Conservation (phyloP, 2,329 filamentous ascomycete species). For the Colletotrichum incanum region DNA sequence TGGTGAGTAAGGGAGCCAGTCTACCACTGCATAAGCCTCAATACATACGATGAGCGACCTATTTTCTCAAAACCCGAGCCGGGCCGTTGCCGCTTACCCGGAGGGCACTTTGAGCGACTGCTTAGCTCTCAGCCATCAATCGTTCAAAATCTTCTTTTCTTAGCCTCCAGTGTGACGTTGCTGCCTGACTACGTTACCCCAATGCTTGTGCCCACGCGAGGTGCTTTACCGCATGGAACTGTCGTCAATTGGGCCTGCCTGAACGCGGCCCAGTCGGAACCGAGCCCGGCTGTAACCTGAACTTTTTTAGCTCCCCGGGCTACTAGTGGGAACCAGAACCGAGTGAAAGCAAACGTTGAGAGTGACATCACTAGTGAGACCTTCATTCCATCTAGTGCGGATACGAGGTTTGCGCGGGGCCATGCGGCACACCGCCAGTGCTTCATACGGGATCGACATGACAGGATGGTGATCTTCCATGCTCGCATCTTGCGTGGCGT, state of each 20-base stretch:
- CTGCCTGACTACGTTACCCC: background rate
- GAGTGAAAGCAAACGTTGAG: conserved; percentile 4
- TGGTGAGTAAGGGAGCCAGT: no score
- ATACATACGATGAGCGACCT: background rate
- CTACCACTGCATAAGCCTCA: background rate
- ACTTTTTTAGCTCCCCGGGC: background rate
- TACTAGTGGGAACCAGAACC: background rate
- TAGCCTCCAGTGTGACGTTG: background rate
- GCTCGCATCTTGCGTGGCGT: background rate
- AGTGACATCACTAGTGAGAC: conserved; percentile 29
- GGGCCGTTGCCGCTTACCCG: conserved; percentile 2
- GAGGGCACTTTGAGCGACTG: background rate
- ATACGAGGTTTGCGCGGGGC: conserved; percentile 22
- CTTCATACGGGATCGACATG: conserved; percentile 5
- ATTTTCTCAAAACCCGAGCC: background rate
- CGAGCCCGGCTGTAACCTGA: background rate
- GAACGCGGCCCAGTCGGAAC: background rate
- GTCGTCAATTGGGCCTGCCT: background rate
- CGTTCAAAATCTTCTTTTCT: background rate
- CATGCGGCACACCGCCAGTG: conserved; percentile 2
- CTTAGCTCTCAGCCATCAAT: background rate
- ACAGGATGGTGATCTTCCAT: conserved; percentile 16
- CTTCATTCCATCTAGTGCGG: background rate
- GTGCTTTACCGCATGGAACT: background rate
- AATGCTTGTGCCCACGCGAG: background rate